Evolutionary conservation across 306 rosid species (phyloP).

Genomic region (Heteromeles arbutifolia): DNA sequence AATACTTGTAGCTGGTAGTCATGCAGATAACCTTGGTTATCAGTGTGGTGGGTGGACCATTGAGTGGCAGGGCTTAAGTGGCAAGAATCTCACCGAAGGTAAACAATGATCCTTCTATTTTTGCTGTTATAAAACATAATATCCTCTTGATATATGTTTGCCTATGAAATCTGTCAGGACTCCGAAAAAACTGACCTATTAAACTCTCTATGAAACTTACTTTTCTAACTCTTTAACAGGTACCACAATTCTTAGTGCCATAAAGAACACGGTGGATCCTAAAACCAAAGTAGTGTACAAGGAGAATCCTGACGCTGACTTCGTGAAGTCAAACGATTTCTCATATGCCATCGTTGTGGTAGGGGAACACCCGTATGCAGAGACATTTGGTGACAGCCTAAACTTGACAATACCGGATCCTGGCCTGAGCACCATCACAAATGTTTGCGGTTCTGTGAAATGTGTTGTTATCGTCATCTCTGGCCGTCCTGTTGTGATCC

Average conservation of each 20-base stretch:
- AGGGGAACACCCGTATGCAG: slow-evolving; percentile 39
- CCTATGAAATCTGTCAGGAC: no score
- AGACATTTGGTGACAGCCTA: slow-evolving; percentile 31
- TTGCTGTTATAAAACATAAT: no score
- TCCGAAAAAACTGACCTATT: no score
- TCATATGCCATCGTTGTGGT: slow-evolving; percentile 36
- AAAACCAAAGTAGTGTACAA: slow-evolving; percentile 18
- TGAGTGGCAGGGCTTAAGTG: slow-evolving; percentile 30
- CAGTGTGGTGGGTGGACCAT: slow-evolving; percentile 49
- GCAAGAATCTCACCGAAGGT: slow-evolving; percentile 21
- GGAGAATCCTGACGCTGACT: slow-evolving; percentile 25
- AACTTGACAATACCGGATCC: slow-evolving; percentile 28
- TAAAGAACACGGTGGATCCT: slow-evolving; percentile 21
- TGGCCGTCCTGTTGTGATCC: slow-evolving; percentile 32
- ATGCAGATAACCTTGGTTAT: slow-evolving; percentile 35
- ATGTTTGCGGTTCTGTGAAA: slow-evolving; percentile 30
- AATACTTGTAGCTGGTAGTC: slow-evolving; percentile 36
- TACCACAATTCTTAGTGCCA: slow-evolving; percentile 15
- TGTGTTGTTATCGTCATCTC: slow-evolving; percentile 33
- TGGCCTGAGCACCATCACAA: slow-evolving; percentile 17
- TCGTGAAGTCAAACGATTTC: slow-evolving; percentile 13
- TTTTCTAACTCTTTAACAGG: background rate
- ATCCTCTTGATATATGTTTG: no score
- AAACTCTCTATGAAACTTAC: background rate
- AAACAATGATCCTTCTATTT: background rate